phyloP scores from a whole-genome alignment of 75 land plant species.

The Azolla pinnata region DNA sequence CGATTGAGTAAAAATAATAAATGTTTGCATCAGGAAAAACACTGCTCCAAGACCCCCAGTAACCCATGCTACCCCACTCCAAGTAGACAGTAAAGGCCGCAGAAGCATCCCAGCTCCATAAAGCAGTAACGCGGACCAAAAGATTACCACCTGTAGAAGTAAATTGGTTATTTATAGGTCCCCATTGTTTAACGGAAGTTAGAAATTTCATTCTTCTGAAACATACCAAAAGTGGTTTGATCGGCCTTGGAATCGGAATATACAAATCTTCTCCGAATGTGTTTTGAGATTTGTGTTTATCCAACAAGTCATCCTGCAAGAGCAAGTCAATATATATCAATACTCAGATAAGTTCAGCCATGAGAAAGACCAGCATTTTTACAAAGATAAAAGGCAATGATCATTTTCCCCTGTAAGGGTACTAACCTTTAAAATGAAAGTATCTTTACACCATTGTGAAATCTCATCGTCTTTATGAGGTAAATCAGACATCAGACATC shows the following conservation, averaged over 20 bases:
- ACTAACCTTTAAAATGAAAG: constrained; percentile 14
- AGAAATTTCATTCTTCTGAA: too few relatives aligned
- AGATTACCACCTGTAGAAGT: constrained; percentile 36
- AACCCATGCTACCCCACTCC: constrained; percentile 54
- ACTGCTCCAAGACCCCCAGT: constrained; percentile 32
- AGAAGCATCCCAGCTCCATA: constrained; percentile 21
- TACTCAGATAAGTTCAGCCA: too few relatives aligned
- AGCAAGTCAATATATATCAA: too few relatives aligned
- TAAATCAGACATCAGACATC: constrained; percentile 21
- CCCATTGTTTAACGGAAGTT: too few relatives aligned
- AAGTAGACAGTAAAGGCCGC: constrained; percentile 37
- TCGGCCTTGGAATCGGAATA: constrained; percentile 23
- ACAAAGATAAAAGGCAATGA: background rate
- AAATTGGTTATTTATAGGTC: too few relatives aligned
- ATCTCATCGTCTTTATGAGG: constrained; percentile 27
- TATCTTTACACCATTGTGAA: constrained; percentile 37
- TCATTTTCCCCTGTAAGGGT: background rate
- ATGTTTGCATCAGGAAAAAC: constrained; percentile 51
- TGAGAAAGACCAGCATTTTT: background rate
- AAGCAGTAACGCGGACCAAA: constrained; percentile 39
- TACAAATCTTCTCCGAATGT: constrained; percentile 33
- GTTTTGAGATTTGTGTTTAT: constrained; percentile 27
- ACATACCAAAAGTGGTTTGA: constrained; percentile 26
- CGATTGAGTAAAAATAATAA: constrained; percentile 59
- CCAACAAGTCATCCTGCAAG: constrained; percentile 31